Conservation (phyloP, 1,139 yeast species). For the Martiniozyma asiatica region DNA sequence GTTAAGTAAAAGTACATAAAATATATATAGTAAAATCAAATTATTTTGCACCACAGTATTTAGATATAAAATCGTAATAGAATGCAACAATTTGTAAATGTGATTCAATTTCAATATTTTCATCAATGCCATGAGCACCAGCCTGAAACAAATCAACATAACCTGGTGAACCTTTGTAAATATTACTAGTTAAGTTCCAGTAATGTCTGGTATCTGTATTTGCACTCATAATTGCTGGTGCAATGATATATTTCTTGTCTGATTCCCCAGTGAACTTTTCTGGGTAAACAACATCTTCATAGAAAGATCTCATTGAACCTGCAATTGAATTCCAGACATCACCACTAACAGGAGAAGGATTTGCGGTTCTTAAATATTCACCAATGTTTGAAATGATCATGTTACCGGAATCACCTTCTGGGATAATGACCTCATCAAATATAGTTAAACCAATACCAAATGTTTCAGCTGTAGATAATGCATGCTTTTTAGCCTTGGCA, state of each 20-base stretch:
- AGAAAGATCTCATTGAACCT: slow-evolving; percentile 34
- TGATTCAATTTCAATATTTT: slow-evolving; percentile 34
- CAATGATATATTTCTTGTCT: slow-evolving; percentile 35
- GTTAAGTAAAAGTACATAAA: too few relatives aligned
- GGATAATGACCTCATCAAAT: slow-evolving; percentile 24
- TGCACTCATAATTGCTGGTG: slow-evolving; percentile 62
- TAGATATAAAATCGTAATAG: slow-evolving; percentile 22
- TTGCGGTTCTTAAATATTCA: slow-evolving; percentile 30
- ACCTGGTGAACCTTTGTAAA: slow-evolving; percentile 39
- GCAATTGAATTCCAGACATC: slow-evolving; percentile 31
- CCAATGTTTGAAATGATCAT: slow-evolving; percentile 29
- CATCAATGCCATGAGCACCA: slow-evolving; percentile 19
- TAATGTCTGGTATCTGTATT: slow-evolving; percentile 76
- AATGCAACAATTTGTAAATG: slow-evolving; percentile 49
- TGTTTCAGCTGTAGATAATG: slow-evolving; percentile 30
- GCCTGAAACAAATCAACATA: not conserved
- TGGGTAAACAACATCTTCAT: slow-evolving; percentile 30
- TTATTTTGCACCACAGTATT: not conserved
- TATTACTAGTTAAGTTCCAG: slow-evolving; percentile 58
- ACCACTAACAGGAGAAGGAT: slow-evolving; percentile 29
- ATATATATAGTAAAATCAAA: too few relatives aligned
- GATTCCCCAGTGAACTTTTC: slow-evolving; percentile 27
- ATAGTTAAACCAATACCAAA: slow-evolving; percentile 33
- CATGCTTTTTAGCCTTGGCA: slow-evolving; percentile 15
- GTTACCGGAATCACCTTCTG: slow-evolving; percentile 29